Evolutionary conservation across 2,329 filamentous ascomycete genomes (phyloP).

Genomic region (Fusarium sterilihyphosum): DNA sequence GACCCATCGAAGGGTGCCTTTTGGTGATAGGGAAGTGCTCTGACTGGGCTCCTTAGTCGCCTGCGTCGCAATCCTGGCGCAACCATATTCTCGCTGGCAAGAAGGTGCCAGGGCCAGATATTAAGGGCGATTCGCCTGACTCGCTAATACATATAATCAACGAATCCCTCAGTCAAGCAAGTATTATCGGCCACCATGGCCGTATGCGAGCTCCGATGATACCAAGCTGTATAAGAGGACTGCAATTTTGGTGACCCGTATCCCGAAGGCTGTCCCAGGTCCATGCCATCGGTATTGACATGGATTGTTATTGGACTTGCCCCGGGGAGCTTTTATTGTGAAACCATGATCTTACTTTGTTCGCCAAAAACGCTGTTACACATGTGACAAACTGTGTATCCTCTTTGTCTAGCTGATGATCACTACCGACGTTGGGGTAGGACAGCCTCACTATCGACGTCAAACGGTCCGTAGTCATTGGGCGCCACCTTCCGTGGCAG

Average conservation of each 20-base stretch:
- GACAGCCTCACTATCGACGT: conserved; percentile 18
- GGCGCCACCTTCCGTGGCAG: neutral
- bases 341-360: conserved; percentile 16
- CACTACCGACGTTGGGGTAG: conserved; percentile 18
- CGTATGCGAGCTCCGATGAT: conserved; percentile 8
- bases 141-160: conserved; percentile 6
- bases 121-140: conserved; percentile 10
- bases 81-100: conserved; percentile 7
- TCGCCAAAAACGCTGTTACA: conserved; percentile 26
- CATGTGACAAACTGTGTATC: conserved; percentile 12
- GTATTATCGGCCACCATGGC: neutral
- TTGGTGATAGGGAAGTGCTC: conserved; percentile 21
- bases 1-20: conserved; percentile 25
- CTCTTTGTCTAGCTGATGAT: conserved; percentile 10
- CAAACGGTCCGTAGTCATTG: conserved; percentile 26
- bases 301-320: conserved; percentile 30
- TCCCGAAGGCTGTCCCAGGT: conserved; percentile 38
- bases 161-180: neutral
- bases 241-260: conserved; percentile 24
- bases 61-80: conserved; percentile 16
- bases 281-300: conserved; percentile 45
- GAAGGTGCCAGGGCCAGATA: neutral
- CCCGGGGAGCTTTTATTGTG: conserved; percentile 16
- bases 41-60: conserved; percentile 17
- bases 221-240: conserved; percentile 3